Percentiles rank a stretch among this genome's conserved stretches.
Evolutionary conservation across 1,139 yeast genomes (phyloP).

Genomic region (Insectozyma bohioensis): DNA sequence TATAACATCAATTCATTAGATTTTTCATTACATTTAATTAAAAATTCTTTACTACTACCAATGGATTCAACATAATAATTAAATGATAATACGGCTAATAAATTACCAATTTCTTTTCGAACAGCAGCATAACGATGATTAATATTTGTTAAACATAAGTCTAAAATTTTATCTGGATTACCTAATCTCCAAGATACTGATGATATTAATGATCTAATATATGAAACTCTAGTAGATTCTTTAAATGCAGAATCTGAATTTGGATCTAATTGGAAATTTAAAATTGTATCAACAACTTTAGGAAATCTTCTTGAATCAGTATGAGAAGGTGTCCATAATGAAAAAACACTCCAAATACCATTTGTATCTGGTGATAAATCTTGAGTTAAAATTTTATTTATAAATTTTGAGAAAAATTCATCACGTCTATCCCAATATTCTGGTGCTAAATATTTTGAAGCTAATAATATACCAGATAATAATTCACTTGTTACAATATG

Average conservation of each 20-base stretch:
- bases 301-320: slow-evolving; percentile 69
- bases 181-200: slow-evolving; percentile 61
- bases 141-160: slow-evolving; percentile 49
- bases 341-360: slow-evolving; percentile 74
- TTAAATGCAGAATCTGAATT: slow-evolving; percentile 64
- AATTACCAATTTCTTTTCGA: slow-evolving; percentile 67
- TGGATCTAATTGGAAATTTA: slow-evolving; percentile 49
- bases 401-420: slow-evolving; percentile 40
- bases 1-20: slow-evolving; percentile 26
- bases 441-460: slow-evolving; percentile 38
- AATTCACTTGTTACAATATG: slow-evolving; percentile 66
- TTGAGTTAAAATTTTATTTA: slow-evolving; percentile 48
- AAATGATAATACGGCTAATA: slow-evolving; percentile 57
- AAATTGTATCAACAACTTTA: slow-evolving; percentile 46
- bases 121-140: slow-evolving; percentile 75
- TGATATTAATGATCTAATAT: slow-evolving; percentile 55
- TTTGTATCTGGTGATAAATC: slow-evolving; percentile 77
- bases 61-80: slow-evolving; percentile 53
- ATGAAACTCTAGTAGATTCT: slow-evolving; percentile 62
- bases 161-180: slow-evolving; percentile 46
- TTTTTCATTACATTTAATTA: slow-evolving; percentile 32
- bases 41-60: slow-evolving; percentile 42
- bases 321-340: slow-evolving; percentile 72
- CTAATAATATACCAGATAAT: slow-evolving; percentile 55
- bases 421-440: slow-evolving; percentile 40